A percentile compares a stretch with the other conserved stretches of the same genome.
Evolutionary conservation across 805 yeast species (phyloP).

Genomic region (Hanseniaspora meyeri): DNA sequence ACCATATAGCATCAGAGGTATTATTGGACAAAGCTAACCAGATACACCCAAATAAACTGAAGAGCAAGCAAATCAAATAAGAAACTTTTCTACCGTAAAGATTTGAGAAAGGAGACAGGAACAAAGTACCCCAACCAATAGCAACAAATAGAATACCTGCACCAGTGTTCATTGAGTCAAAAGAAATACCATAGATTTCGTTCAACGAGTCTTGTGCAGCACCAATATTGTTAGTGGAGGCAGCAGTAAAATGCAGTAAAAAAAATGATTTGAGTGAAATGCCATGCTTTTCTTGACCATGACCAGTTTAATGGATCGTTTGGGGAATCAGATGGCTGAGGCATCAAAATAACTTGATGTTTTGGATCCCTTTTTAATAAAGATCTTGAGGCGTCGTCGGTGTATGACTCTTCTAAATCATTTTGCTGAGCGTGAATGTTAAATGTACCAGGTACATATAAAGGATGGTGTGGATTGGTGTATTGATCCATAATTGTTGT

Average conservation of each 20-base stretch:
- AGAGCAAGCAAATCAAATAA: conserved; percentile 45
- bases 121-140: conserved; percentile 51
- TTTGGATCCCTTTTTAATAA: conserved; percentile 26
- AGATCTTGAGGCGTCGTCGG: conserved; percentile 22
- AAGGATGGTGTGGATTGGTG: conserved; percentile 31
- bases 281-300: conserved; percentile 31
- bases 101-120: conserved; percentile 56
- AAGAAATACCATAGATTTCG: conserved; percentile 47
- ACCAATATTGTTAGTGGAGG: conserved; percentile 63
- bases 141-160: conserved; percentile 66
- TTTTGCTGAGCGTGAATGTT: conserved; percentile 35
- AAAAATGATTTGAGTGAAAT: conserved; percentile 40
- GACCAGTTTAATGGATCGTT: conserved; percentile 58
- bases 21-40: conserved; percentile 54
- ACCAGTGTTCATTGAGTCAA: conserved; percentile 62
- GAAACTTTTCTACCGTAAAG: conserved; percentile 57
- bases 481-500: conserved; percentile 27
- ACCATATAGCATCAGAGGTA: conserved; percentile 58
- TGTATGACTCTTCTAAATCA: conserved; percentile 20
- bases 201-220: conserved; percentile 57
- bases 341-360: conserved; percentile 36
- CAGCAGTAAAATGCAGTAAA: conserved; percentile 59
- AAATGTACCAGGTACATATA: conserved; percentile 45
- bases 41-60: conserved; percentile 52
- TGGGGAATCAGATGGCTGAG: conserved; percentile 55